Evolutionary conservation across 148 eudicot species (phyloP).

Genomic region (Chenopodium suecicum): DNA sequence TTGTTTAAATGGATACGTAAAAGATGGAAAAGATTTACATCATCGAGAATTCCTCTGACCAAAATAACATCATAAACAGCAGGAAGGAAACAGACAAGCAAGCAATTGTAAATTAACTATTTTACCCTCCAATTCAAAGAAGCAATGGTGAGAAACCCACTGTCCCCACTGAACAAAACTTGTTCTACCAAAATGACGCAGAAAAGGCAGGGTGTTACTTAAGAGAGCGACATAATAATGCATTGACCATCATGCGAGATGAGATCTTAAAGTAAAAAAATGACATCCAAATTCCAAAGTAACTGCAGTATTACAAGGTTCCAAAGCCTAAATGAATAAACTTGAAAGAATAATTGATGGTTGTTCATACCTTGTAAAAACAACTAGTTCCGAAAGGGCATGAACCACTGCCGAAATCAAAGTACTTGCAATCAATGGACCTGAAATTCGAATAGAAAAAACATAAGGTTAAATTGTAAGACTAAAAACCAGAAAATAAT

Average conservation of each 20-base stretch:
- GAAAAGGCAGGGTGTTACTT: neutral
- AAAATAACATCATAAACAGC: neutral
- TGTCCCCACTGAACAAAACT: neutral
- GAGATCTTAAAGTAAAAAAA: neutral
- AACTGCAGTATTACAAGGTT: neutral
- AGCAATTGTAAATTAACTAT: neutral
- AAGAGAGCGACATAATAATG: neutral
- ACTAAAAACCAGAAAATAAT: neutral
- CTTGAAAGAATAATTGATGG: too few species aligned
- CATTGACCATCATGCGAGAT: neutral
- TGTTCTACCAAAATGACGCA: neutral
- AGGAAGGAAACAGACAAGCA: neutral
- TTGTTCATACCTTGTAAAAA: constrained; percentile 72
- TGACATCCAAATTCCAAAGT: neutral
- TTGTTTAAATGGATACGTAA: neutral
- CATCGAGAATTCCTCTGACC: neutral
- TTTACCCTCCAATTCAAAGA: neutral
- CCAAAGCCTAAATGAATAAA: neutral
- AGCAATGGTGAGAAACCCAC: neutral
- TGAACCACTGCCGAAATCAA: constrained; percentile 88
- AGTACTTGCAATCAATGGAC: constrained; percentile 96
- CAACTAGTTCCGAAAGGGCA: constrained; percentile 97
- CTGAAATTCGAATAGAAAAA: constrained; percentile 41
- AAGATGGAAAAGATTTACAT: neutral
- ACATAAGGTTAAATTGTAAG: neutral